Evolutionary conservation across 768 basidiomycete species (phyloP), one percentile per base, ranked within the genome.

Genomic region (Austroboletus festivus): DNA sequence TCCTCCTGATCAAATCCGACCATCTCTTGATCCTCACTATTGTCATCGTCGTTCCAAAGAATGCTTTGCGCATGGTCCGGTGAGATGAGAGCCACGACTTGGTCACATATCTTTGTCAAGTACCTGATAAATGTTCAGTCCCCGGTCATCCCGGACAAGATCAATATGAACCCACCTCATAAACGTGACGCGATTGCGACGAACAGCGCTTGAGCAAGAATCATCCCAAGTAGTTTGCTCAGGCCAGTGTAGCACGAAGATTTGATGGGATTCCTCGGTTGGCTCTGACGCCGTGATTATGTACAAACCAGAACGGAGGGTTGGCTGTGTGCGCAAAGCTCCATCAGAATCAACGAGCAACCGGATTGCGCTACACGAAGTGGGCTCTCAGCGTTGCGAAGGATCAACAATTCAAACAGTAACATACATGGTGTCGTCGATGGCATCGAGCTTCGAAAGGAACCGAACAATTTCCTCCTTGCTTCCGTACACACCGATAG

Each of bases 201-300:
- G 57, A 41, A 78, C 71, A 5, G 78, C 64, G 1, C 72, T 65
- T 8, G 64, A 31, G 0, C 78, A 73, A 12, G 68, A 63, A 57
- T 82, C 80, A 28, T 76, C 59, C 82, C 82, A 84, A 0, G 82
- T 83, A 0, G 64, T 71, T 24, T 78, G 70, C 49, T 85, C 80
- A 0, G 82, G 82, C 83, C 83, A 85, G 47, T 79, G 83, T 5
- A 84, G 53, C 12, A 80, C 70, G 42, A 77, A 80, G 5, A 77
- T 42, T 20, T 68, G 57, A 20, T 68, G 59, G 1, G 37, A 20
- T 2, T 5, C 22, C 11, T 16, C 33, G 0, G 19, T 35, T 30
- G 50, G 38, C 18, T 33, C 49, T 11, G 48, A 40, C 5, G 50
- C 23, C 3, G 46, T 49, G 26, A 61, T 2, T 20, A 61, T 52